phyloP scores from a whole-genome alignment of 192 early-diverging fungal species.

The Podila verticillata region DNA sequence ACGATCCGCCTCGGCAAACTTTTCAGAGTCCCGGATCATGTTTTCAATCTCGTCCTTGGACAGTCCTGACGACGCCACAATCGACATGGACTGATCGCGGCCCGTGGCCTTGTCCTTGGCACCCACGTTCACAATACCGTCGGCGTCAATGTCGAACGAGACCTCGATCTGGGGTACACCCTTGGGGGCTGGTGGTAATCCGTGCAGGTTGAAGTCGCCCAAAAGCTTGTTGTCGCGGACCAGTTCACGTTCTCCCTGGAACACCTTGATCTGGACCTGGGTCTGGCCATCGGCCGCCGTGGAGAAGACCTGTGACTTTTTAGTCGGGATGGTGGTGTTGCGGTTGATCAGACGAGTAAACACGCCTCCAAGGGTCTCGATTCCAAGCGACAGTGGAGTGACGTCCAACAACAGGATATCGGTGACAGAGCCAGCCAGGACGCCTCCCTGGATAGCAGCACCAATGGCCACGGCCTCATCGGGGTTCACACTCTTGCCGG shows the following conservation, averaged over 20 bases:
- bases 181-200: conserved; percentile 96
- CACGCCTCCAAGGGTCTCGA: conserved; percentile 98
- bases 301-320: conserved; percentile 99
- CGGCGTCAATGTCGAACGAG: conserved; percentile 99
- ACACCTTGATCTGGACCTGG: conserved; percentile 97
- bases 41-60: conserved; percentile 95
- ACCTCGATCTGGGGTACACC: conserved; percentile 98
- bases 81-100: conserved; percentile 96
- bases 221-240: conserved; percentile 97
- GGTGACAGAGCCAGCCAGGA: conserved; percentile 94
- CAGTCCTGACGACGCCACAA: conserved; percentile 94
- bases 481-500: conserved; percentile 96
- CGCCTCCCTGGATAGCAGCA: conserved; percentile 98
- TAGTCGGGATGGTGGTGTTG: conserved; percentile 99
- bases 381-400: conserved; percentile 96
- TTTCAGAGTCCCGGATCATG: conserved; percentile 94
- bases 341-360: conserved; percentile 97
- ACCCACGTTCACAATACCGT: conserved; percentile 98
- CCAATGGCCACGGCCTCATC: conserved; percentile 99
- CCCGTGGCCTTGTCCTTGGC: conserved; percentile 98
- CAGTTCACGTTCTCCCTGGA: conserved; percentile 98
- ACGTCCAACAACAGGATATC: conserved; percentile 97
- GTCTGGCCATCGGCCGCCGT: conserved; percentile 99
- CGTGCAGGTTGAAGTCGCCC: conserved; percentile 96
- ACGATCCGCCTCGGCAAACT: conserved; percentile 93